phyloP scores from a whole-genome alignment of 176 grass and related monocot genomes.

The Tillandsia fasciculata region DNA sequence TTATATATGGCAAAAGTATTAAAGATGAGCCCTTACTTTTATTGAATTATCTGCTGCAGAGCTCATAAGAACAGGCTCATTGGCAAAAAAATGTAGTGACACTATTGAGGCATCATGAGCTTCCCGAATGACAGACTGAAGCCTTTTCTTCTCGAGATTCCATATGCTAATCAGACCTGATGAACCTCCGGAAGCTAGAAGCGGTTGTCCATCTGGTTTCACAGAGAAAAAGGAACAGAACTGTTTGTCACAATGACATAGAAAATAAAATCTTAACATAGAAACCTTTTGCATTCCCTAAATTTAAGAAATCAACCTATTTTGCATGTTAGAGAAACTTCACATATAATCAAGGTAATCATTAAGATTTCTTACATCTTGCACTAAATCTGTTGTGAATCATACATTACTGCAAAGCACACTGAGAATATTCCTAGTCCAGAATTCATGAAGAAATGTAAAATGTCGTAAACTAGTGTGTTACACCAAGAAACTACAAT shows the following conservation, averaged over 20 bases:
- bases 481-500: background rate
- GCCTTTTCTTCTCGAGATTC: constrained; percentile 86
- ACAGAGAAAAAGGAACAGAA: constrained; percentile 13
- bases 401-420: too few relatives aligned
- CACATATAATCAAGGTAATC: too few relatives aligned
- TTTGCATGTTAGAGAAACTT: too few relatives aligned
- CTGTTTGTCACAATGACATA: too few relatives aligned
- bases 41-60: constrained; percentile 98
- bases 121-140: constrained; percentile 89
- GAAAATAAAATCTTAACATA: too few relatives aligned
- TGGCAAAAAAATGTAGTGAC: constrained; percentile 85
- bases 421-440: too few relatives aligned
- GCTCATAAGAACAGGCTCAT: constrained; percentile 95
- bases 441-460: background rate
- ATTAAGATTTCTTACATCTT: too few relatives aligned
- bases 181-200: constrained; percentile 87
- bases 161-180: constrained; percentile 98
- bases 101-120: constrained; percentile 85
- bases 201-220: constrained; percentile 77
- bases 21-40: constrained; percentile 45
- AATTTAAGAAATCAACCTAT: too few relatives aligned
- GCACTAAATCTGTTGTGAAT: too few relatives aligned
- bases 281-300: too few relatives aligned
- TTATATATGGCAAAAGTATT: background rate
- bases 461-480: background rate